phyloP scores from a whole-genome alignment of 108 stramenopile species.

The Hondaea fermentalgiana region DNA sequence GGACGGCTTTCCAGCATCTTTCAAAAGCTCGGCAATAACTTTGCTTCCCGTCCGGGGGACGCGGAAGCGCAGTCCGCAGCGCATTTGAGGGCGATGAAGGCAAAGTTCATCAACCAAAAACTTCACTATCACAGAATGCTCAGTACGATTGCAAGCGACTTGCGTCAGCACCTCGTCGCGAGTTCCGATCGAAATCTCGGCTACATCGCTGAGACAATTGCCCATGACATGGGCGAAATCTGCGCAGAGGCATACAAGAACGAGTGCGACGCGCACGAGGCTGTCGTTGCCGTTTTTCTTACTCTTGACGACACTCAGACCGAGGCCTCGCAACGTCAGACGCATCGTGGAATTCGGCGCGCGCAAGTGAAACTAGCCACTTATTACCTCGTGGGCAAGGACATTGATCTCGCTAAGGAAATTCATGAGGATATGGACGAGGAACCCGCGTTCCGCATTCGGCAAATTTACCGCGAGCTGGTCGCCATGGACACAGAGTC shows the following conservation, averaged over 20 bases:
- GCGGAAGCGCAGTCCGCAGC: not conserved
- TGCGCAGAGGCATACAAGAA: conserved; percentile 8
- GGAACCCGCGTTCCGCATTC: not conserved
- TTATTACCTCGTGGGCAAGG: not conserved
- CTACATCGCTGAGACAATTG: not conserved
- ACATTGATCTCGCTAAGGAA: not conserved
- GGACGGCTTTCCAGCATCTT: not conserved
- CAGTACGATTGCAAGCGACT: not conserved
- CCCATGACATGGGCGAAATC: not conserved
- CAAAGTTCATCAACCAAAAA: not conserved
- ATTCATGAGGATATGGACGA: not conserved
- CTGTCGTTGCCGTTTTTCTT: not conserved
- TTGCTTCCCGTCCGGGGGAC: not conserved
- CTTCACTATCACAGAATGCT: not conserved
- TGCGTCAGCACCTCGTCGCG: not conserved
- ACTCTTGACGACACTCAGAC: not conserved
- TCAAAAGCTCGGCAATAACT: not conserved
- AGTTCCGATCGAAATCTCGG: not conserved
- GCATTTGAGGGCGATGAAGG: not conserved
- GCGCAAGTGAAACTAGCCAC: not conserved
- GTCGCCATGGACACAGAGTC: not conserved
- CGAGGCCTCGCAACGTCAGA: not conserved
- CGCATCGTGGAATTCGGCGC: not conserved
- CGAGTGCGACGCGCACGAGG: not conserved
- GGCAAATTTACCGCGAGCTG: not conserved